Evolutionary conservation across 2,329 filamentous ascomycete genomes (phyloP).

Genomic region (Penicillium aurantiogriseum): DNA sequence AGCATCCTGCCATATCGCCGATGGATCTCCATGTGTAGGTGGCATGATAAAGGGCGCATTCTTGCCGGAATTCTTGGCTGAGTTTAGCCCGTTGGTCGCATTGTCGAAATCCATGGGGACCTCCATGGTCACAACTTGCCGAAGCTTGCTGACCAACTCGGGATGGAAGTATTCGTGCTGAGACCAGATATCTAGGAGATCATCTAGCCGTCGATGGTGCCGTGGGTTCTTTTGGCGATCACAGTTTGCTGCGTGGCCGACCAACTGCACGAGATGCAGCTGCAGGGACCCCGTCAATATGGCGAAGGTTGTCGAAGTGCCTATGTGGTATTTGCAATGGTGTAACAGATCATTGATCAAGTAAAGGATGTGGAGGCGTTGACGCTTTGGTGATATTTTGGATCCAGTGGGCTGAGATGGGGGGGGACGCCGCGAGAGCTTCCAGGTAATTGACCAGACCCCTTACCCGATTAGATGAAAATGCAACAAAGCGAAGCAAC

Average conservation of each 20-base stretch:
- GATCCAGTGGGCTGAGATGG: slow-evolving; percentile 26
- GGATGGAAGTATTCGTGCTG: slow-evolving; percentile 61
- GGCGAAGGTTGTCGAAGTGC: slow-evolving; percentile 43
- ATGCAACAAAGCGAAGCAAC: slow-evolving; percentile 70
- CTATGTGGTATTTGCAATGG: slow-evolving; percentile 58
- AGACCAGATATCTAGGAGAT: slow-evolving; percentile 70
- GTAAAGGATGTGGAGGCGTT: slow-evolving; percentile 73
- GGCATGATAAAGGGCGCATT: slow-evolving; percentile 70
- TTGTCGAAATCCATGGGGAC: slow-evolving; percentile 31
- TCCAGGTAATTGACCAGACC: slow-evolving; percentile 74
- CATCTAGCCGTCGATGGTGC: slow-evolving; percentile 62
- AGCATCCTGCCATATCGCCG: slow-evolving; percentile 74
- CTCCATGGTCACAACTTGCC: slow-evolving; percentile 51
- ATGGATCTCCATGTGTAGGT: slow-evolving; percentile 70
- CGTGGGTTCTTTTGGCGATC: slow-evolving; percentile 61
- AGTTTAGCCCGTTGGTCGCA: slow-evolving; percentile 27
- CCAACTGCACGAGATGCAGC: slow-evolving; percentile 61
- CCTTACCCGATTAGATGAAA: slow-evolving; percentile 63
- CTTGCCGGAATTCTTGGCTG: slow-evolving; percentile 47
- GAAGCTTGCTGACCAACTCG: slow-evolving; percentile 58
- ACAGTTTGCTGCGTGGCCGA: slow-evolving; percentile 54
- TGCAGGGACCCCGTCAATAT: slow-evolving; percentile 58
- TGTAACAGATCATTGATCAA: slow-evolving; percentile 76
- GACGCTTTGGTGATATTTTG: slow-evolving; percentile 61
- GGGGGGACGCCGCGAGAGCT: slow-evolving; percentile 61